These are phyloP conservation scores for Parastagonospora avenae DNA, from an alignment of 2,329 filamentous ascomycete species.

Conservation along the genomic window DNA sequence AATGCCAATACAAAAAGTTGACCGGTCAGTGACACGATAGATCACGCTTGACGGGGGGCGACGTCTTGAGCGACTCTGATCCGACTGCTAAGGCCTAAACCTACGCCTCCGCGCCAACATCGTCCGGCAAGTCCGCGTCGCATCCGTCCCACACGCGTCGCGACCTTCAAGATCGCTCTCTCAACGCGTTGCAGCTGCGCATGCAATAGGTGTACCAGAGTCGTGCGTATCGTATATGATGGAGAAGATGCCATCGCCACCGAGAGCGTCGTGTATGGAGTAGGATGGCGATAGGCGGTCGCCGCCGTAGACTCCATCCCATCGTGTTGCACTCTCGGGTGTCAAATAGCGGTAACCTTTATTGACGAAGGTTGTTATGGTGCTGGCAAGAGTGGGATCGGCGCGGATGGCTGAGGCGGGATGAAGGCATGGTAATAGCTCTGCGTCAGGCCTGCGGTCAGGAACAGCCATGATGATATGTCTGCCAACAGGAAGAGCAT, in stretches of 20 bases:
- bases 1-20: too few relatives aligned
- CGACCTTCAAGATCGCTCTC: slow-evolving; percentile 8
- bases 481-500: too few relatives aligned
- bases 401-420: slow-evolving; percentile 1
- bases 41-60: too few relatives aligned
- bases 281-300: slow-evolving; percentile 1
- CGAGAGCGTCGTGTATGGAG: slow-evolving; percentile 1
- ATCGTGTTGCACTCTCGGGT: slow-evolving; percentile 3
- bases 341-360: slow-evolving; percentile 8
- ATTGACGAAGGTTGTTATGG: slow-evolving; percentile 8
- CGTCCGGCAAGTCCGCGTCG: slow-evolving; percentile 6
- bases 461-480: too few relatives aligned
- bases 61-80: too few relatives aligned
- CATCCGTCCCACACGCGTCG: slow-evolving; percentile 8
- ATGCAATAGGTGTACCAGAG: slow-evolving; percentile 4
- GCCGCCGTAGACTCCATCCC: background rate
- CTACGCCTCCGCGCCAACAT: background rate
- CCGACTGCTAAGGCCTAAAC: too few relatives aligned
- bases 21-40: too few relatives aligned
- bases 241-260: slow-evolving; percentile 7
- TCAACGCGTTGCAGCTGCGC: slow-evolving; percentile 8
- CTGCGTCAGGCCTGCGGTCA: too few relatives aligned
- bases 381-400: slow-evolving; percentile 1
- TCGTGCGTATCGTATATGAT: slow-evolving; percentile 2
- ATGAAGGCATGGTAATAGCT: slow-evolving; percentile 3